A percentile compares a stretch with the other conserved stretches of the same genome.
Evolutionary conservation across 2,329 filamentous ascomycete genomes (phyloP).

Genomic region (Trichoderma arundinaceum): DNA sequence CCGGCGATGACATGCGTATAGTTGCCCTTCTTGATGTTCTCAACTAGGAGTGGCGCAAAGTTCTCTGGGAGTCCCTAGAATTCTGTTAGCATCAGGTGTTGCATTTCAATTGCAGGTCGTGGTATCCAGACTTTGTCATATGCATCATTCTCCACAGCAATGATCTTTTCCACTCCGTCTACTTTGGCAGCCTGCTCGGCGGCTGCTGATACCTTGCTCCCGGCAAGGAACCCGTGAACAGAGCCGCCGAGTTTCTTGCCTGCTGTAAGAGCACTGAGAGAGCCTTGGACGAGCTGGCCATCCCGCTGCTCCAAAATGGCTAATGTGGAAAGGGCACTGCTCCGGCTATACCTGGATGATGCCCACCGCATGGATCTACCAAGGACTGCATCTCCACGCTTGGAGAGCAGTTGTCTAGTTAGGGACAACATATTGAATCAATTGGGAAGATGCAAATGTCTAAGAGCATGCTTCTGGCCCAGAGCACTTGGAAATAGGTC

Average conservation of each 20-base stretch:
- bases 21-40: constrained; percentile 95
- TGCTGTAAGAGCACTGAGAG: constrained; percentile 83
- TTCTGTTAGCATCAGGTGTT: constrained; percentile 2
- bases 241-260: constrained; percentile 84
- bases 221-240: constrained; percentile 79
- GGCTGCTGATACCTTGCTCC: constrained; percentile 73
- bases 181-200: constrained; percentile 89
- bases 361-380: constrained; percentile 15
- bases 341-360: constrained; percentile 20
- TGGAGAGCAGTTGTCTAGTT: constrained; percentile 22
- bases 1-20: constrained; percentile 91
- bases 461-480: constrained; percentile 11
- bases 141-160: constrained; percentile 83
- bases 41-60: constrained; percentile 88
- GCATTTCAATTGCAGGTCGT: neutral
- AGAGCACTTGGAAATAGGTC: constrained; percentile 12
- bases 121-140: constrained; percentile 80
- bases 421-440: constrained; percentile 18
- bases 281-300: constrained; percentile 82
- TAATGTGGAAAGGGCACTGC: constrained; percentile 49
- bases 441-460: constrained; percentile 18
- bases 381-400: constrained; percentile 22
- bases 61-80: constrained; percentile 85
- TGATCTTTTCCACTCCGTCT: constrained; percentile 87
- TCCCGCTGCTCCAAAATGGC: constrained; percentile 92